Conservation (phyloP, 2,329 filamentous ascomycete genomes). For the Fusarium sp. region DNA sequence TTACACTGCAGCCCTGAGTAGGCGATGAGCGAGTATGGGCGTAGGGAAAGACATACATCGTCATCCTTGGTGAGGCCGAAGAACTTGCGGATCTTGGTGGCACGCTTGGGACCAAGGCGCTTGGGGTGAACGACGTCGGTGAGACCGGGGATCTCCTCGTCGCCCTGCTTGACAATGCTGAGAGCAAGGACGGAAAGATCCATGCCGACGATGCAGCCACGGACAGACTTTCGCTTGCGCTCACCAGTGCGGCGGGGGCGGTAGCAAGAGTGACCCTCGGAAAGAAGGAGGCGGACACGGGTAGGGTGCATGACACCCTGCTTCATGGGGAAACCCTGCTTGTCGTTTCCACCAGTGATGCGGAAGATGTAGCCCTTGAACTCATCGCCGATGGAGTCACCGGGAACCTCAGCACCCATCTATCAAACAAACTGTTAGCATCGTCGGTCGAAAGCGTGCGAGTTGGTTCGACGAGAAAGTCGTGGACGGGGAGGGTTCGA, state of each 20-base stretch:
- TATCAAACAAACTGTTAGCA: conserved; percentile 56
- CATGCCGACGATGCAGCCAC: conserved; percentile 97
- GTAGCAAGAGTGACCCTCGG: conserved; percentile 99
- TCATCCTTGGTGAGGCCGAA: conserved; percentile 99
- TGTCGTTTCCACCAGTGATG: conserved; percentile 99
- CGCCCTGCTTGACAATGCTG: conserved; percentile 97
- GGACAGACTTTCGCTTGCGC: conserved; percentile 99
- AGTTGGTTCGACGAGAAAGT: conserved; percentile 26
- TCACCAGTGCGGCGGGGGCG: conserved; percentile 96
- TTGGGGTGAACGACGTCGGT: conserved; percentile 99
- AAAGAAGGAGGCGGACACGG: conserved; percentile 96
- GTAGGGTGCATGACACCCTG: conserved; percentile 99
- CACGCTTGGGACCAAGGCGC: conserved; percentile 99
- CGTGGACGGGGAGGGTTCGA: conserved; percentile 45
- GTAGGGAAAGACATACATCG: conserved; percentile 85
- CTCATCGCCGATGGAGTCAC: conserved; percentile 96
- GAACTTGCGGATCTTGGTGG: conserved; percentile 99
- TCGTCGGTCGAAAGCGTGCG: conserved; percentile 14
- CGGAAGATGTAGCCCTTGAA: conserved; percentile 99
- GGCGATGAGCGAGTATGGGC: conserved; percentile 74
- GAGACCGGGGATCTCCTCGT: conserved; percentile 91
- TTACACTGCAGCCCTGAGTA: conserved; percentile 67
- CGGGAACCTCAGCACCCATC: conserved; percentile 93
- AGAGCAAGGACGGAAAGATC: conserved; percentile 96
- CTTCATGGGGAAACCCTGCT: conserved; percentile 99